These are phyloP conservation scores for Populus tomentosa DNA, from an alignment of 441 rosid genomes.

Conservation along the genomic window DNA sequence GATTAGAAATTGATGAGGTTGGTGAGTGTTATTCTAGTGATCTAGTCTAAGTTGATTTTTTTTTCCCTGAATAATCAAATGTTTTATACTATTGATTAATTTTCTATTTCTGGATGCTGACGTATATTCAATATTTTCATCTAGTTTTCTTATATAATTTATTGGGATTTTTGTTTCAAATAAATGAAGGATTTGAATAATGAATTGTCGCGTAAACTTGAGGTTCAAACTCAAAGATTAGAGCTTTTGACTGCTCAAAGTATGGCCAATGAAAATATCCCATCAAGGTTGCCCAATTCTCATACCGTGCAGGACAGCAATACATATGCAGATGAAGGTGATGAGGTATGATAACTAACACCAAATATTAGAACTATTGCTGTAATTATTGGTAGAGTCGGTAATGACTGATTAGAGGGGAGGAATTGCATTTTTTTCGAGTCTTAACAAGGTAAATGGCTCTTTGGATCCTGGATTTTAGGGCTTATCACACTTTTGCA, in stretches of 20 bases:
- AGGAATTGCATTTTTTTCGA: background rate
- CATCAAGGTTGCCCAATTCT: conserved; percentile 52
- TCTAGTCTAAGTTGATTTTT: background rate
- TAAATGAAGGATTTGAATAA: too few species aligned
- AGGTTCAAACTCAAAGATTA: conserved; percentile 88
- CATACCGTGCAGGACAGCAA: conserved; percentile 42
- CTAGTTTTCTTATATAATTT: background rate
- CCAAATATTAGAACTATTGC: background rate
- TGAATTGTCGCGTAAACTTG: conserved; percentile 84
- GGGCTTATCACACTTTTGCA: background rate
- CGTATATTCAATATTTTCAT: background rate
- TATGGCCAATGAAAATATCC: conserved; percentile 53
- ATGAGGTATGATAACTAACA: conserved; percentile 56
- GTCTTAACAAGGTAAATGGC: background rate
- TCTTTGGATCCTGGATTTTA: background rate
- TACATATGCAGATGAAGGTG: conserved; percentile 95
- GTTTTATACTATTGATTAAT: background rate
- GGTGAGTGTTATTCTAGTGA: background rate
- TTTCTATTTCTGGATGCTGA: background rate
- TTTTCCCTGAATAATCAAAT: background rate
- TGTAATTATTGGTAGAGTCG: background rate
- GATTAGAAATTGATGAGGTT: background rate
- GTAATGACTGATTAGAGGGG: background rate
- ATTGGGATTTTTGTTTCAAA: conserved; percentile 8
- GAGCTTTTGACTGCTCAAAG: conserved; percentile 87